Conservation (phyloP, 345 rosid genomes). For the Lagerstroemia speciosa region DNA sequence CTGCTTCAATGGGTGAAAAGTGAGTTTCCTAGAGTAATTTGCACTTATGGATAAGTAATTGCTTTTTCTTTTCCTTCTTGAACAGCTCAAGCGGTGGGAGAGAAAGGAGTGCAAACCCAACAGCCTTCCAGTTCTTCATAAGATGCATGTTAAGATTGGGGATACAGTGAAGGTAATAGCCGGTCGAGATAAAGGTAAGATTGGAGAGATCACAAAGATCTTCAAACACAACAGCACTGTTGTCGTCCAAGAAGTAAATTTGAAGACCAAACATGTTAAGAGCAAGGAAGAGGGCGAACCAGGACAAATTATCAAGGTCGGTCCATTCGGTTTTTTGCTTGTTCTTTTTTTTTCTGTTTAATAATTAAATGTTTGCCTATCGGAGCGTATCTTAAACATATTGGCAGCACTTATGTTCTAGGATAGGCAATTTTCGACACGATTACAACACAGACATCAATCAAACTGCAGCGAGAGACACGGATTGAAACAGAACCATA, state of each 20-base stretch:
- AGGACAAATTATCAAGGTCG: constrained; percentile 82
- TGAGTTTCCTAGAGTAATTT: background rate
- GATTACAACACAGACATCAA: background rate
- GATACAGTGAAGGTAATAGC: constrained; percentile 77
- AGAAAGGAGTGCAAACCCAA: constrained; percentile 82
- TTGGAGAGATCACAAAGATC: constrained; percentile 67
- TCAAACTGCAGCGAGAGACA: background rate
- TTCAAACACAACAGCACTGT: constrained; percentile 73
- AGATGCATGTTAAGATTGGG: constrained; percentile 88
- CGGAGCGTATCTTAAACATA: background rate
- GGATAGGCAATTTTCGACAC: background rate
- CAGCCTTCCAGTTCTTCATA: constrained; percentile 79
- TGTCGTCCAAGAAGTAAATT: constrained; percentile 66
- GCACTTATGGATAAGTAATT: background rate
- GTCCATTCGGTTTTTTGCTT: background rate
- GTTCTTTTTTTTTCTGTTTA: background rate
- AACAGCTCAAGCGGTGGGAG: constrained; percentile 86
- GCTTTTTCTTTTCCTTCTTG: constrained; percentile 4
- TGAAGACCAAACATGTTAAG: constrained; percentile 88
- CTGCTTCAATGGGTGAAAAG: background rate
- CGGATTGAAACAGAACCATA: background rate
- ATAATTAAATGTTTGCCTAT: background rate
- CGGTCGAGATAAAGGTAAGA: constrained; percentile 80
- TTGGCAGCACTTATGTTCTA: background rate
- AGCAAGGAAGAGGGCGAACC: constrained; percentile 79